Evolutionary conservation across 768 basidiomycete genomes (phyloP).

Genomic region (Dioszegia aurantiaca): DNA sequence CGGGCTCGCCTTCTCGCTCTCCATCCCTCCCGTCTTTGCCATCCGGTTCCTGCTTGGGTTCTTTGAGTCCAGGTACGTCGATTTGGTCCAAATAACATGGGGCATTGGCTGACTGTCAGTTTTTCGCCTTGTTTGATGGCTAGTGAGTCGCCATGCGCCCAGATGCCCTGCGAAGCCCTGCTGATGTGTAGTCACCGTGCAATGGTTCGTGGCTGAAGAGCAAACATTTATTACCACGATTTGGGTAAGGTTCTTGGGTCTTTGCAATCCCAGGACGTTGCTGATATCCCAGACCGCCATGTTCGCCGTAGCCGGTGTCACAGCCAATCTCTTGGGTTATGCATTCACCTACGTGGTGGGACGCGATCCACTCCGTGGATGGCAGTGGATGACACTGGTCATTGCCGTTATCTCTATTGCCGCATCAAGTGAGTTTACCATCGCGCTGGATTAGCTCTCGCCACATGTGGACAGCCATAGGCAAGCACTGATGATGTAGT

Average conservation of each 20-base stretch:
- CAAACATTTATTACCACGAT: constrained; percentile 24
- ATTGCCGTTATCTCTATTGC: constrained; percentile 19
- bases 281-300: too few relatives aligned
- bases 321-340: constrained; percentile 17
- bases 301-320: constrained; percentile 13
- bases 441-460: background rate
- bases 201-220: constrained; percentile 25
- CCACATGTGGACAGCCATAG: too few relatives aligned
- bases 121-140: constrained; percentile 18
- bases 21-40: constrained; percentile 23
- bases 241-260: too few relatives aligned
- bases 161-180: background rate
- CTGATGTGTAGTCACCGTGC: constrained; percentile 20
- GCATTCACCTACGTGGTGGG: constrained; percentile 16
- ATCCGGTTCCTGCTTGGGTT: constrained; percentile 22
- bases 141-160: constrained; percentile 12
- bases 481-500: background rate
- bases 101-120: background rate
- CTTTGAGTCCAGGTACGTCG: constrained; percentile 18
- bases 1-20: constrained; percentile 22
- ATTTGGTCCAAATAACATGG: too few relatives aligned
- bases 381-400: constrained; percentile 24
- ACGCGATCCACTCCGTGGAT: background rate
- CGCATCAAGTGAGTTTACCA: constrained; percentile 17
- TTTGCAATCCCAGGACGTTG: too few relatives aligned